These are phyloP conservation scores for Rosa chinensis DNA, from an alignment of 306 rosid species.

Conservation along the genomic window DNA sequence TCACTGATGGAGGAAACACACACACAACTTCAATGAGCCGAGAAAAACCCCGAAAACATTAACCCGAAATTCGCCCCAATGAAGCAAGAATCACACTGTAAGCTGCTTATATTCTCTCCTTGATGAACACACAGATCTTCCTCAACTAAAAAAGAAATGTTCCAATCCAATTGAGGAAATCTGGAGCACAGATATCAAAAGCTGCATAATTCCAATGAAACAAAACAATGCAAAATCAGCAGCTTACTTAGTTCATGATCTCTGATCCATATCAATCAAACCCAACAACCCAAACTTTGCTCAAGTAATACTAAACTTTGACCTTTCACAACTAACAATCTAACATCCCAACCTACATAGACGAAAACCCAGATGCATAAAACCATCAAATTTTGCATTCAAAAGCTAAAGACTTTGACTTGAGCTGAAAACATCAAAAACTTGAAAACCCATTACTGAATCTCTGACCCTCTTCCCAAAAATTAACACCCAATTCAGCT, in stretches of 20 bases:
- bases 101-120: slow-evolving; percentile 29
- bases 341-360: slow-evolving; percentile 2
- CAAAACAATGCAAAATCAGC: slow-evolving; percentile 20
- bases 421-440: slow-evolving; percentile 34
- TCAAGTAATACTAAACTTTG: slow-evolving; percentile 19
- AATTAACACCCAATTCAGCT: slow-evolving; percentile 30
- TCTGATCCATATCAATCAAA: slow-evolving; percentile 13
- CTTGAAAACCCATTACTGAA: slow-evolving; percentile 21
- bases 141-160: slow-evolving; percentile 24
- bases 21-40: slow-evolving; percentile 19
- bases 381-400: slow-evolving; percentile 21
- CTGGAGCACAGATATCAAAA: slow-evolving; percentile 35
- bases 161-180: slow-evolving; percentile 30
- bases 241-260: background rate
- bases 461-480: slow-evolving; percentile 35
- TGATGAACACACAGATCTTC: slow-evolving; percentile 29
- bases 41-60: slow-evolving; percentile 25
- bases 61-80: slow-evolving; percentile 30
- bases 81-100: slow-evolving; percentile 26
- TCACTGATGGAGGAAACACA: slow-evolving; percentile 21
- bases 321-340: slow-evolving; percentile 7
- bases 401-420: slow-evolving; percentile 49
- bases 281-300: background rate
- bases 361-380: slow-evolving; percentile 31
- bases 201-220: slow-evolving; percentile 36